Percentiles rank a stretch among this genome's conserved stretches.
Conservation (phyloP, 176 grass and related monocot species). For the Hordeum vulgare region DNA sequence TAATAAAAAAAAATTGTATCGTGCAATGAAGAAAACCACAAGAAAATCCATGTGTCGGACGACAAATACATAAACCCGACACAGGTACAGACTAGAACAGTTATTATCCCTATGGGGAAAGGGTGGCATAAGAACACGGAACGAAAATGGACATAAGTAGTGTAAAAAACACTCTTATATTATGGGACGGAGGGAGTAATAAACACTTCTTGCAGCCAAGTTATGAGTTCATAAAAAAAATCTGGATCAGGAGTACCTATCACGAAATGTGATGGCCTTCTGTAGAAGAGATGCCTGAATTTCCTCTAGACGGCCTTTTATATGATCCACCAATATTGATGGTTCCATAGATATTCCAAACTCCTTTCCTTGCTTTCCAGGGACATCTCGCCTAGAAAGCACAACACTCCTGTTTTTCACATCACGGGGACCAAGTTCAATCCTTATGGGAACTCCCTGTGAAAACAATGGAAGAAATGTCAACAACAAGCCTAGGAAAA, state of each 20-base stretch:
- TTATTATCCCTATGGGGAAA: background rate
- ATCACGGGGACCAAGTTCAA: slow-evolving; percentile 90
- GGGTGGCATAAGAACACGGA: background rate
- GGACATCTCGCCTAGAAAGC: slow-evolving; percentile 78
- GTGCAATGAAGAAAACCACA: background rate
- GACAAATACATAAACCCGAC: background rate
- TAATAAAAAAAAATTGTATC: background rate
- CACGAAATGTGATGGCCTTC: slow-evolving; percentile 83
- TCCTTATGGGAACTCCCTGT: slow-evolving; percentile 80
- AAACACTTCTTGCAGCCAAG: background rate
- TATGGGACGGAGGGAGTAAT: too few relatives aligned
- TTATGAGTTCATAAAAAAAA: background rate
- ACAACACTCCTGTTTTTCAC: slow-evolving; percentile 74
- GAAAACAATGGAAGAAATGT: slow-evolving; percentile 18
- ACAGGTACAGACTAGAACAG: background rate
- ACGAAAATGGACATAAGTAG: background rate
- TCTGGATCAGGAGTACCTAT: slow-evolving; percentile 43
- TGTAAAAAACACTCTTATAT: too few relatives aligned
- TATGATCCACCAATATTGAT: slow-evolving; percentile 54
- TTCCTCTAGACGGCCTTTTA: slow-evolving; percentile 82
- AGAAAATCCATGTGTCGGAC: background rate
- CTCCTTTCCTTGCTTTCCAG: slow-evolving; percentile 92
- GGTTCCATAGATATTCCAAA: slow-evolving; percentile 92
- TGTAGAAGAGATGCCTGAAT: slow-evolving; percentile 81
- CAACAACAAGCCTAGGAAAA: background rate